A percentile compares a stretch with the other conserved stretches of the same genome.
phyloP scores from a whole-genome alignment of 371 early-diverging fungal genomes.

The Mycotypha africana region DNA sequence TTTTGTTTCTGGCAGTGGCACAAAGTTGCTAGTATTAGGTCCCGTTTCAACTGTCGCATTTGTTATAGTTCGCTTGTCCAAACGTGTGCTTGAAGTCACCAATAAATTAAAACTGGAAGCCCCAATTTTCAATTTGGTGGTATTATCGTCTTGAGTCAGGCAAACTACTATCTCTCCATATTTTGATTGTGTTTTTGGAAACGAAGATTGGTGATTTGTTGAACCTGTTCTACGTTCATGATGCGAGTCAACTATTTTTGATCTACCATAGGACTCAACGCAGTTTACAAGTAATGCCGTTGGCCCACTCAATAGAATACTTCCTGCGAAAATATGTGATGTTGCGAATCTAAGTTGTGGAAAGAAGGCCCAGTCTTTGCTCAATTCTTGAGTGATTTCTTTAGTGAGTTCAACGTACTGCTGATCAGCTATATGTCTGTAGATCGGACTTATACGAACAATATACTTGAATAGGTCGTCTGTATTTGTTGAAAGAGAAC shows the following conservation, averaged over 20 bases:
- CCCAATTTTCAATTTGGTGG: conserved; percentile 5
- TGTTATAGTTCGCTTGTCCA: conserved; percentile 5
- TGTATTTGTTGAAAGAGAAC: conserved; percentile 1
- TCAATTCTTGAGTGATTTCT: conserved; percentile 4
- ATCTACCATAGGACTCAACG: conserved; percentile 5
- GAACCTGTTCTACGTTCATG: conserved; percentile 5
- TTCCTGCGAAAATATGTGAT: conserved; percentile 7
- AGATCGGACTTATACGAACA: neutral
- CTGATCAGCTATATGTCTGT: conserved; percentile 6
- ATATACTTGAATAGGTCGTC: conserved; percentile 1
- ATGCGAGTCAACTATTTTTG: conserved; percentile 7
- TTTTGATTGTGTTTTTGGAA: conserved; percentile 1
- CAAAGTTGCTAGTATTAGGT: conserved; percentile 3
- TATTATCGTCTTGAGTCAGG: conserved; percentile 3
- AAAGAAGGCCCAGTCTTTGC: conserved; percentile 8
- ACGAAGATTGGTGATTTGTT: conserved; percentile 1
- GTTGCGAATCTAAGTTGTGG: conserved; percentile 6
- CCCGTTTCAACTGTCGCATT: conserved; percentile 2
- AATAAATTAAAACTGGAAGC: conserved; percentile 1
- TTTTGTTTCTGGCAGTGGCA: too few relatives aligned
- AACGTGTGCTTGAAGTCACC: conserved; percentile 4
- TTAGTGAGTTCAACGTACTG: conserved; percentile 7
- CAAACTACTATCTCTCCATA: neutral
- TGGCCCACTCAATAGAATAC: conserved; percentile 3
- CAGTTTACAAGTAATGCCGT: conserved; percentile 6